Conservation (phyloP, 2,329 filamentous ascomycete species). For the Fusarium chaquense region DNA sequence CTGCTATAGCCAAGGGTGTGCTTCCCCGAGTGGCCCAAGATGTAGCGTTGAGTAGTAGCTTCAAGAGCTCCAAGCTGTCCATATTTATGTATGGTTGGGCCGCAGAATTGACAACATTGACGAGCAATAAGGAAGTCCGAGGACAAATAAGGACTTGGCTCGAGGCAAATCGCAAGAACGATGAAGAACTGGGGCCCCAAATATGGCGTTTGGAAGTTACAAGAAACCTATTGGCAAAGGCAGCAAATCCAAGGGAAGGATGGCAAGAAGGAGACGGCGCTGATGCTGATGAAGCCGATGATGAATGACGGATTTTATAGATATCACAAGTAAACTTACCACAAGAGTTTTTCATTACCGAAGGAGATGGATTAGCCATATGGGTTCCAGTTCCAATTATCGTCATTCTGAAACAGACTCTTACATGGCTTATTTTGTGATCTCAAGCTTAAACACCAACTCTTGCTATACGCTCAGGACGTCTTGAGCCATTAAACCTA, state of each 20-base stretch:
- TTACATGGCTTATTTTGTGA: not conserved
- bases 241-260: constrained; percentile 45
- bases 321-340: too few species aligned
- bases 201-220: constrained; percentile 54
- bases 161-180: constrained; percentile 46
- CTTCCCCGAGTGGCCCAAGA: constrained; percentile 53
- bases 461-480: not conserved
- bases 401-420: not conserved
- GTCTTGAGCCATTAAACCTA: not conserved
- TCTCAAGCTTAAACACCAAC: not conserved
- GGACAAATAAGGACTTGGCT: constrained; percentile 53
- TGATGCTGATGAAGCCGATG: constrained; percentile 7
- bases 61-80: constrained; percentile 55
- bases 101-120: constrained; percentile 51
- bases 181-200: constrained; percentile 50
- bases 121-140: constrained; percentile 57
- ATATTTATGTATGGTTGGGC: constrained; percentile 58
- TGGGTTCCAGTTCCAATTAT: too few species aligned
- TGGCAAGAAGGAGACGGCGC: constrained; percentile 20
- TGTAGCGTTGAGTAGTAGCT: constrained; percentile 49
- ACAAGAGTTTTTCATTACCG: too few species aligned
- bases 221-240: constrained; percentile 53
- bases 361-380: too few species aligned
- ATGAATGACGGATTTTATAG: not conserved
- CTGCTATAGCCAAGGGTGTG: constrained; percentile 41